Evolutionary conservation across 805 yeast species (phyloP).

Genomic region (Barnettozyma sp.): DNA sequence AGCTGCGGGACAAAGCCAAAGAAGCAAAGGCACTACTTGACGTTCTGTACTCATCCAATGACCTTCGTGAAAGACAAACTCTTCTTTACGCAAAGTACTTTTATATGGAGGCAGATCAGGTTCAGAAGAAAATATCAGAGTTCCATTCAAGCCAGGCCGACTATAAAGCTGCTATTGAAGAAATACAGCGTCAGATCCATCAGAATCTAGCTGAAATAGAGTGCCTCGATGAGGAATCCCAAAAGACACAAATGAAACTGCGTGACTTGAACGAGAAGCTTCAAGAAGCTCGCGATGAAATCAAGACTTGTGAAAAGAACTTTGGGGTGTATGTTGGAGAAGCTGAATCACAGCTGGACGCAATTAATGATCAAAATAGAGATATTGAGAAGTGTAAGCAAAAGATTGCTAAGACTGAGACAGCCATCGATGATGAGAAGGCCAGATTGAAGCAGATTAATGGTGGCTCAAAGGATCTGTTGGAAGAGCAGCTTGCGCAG

Average conservation of each 20-base stretch:
- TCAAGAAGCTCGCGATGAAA: slow-evolving; percentile 16
- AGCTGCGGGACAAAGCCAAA: slow-evolving; percentile 33
- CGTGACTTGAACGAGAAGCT: slow-evolving; percentile 12
- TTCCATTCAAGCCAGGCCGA: slow-evolving; percentile 13
- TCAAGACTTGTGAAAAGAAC: slow-evolving; percentile 4
- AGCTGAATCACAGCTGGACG: slow-evolving; percentile 15
- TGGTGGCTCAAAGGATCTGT: slow-evolving; percentile 21
- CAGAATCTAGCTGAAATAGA: slow-evolving; percentile 5
- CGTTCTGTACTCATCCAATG: slow-evolving; percentile 35
- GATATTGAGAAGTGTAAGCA: slow-evolving; percentile 16
- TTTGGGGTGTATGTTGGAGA: slow-evolving; percentile 1
- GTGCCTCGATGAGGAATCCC: slow-evolving; percentile 1
- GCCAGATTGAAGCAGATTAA: slow-evolving; percentile 25
- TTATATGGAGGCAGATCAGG: slow-evolving; percentile 37
- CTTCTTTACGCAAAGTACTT: slow-evolving; percentile 40
- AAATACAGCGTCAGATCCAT: slow-evolving; percentile 7
- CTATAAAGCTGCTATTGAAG: slow-evolving; percentile 8
- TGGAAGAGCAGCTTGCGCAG: slow-evolving; percentile 10
- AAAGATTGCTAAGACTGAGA: slow-evolving; percentile 15
- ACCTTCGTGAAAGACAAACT: slow-evolving; percentile 33
- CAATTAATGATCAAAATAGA: slow-evolving; percentile 1
- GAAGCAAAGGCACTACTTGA: slow-evolving; percentile 36
- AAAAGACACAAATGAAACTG: slow-evolving; percentile 7
- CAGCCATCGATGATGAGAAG: slow-evolving; percentile 21
- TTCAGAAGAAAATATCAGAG: slow-evolving; percentile 7